These are phyloP conservation scores for Chamaecyparis obtusa DNA, from an alignment of 75 land plant genomes.

Conservation along the genomic window DNA sequence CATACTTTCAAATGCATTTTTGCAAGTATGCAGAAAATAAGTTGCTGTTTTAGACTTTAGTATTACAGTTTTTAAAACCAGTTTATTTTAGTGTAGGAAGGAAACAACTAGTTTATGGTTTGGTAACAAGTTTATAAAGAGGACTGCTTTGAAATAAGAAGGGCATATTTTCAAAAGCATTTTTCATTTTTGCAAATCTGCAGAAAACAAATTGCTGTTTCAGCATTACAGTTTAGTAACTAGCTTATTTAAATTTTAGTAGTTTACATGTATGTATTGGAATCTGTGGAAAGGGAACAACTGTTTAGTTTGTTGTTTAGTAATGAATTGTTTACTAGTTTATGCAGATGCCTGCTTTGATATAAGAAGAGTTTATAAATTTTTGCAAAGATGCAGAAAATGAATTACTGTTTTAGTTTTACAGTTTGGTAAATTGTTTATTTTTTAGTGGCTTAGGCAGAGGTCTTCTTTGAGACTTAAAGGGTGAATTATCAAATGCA, in stretches of 20 bases:
- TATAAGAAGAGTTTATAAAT: neutral
- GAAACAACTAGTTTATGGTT: neutral
- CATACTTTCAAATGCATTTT: neutral
- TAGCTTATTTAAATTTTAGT: neutral
- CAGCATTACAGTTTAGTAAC: neutral
- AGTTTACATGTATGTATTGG: neutral
- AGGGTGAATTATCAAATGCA: neutral
- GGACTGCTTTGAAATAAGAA: neutral
- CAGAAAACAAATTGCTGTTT: neutral
- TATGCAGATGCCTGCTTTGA: neutral
- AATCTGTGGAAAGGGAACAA: neutral
- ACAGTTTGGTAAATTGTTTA: neutral
- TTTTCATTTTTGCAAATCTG: neutral
- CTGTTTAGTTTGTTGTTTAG: neutral
- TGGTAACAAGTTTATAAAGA: neutral
- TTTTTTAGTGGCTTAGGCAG: neutral
- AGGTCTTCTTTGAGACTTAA: neutral
- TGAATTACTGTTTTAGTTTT: neutral
- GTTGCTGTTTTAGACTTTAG: neutral
- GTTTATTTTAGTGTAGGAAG: neutral
- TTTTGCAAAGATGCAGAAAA: neutral
- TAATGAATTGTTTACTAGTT: neutral
- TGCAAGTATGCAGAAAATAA: neutral
- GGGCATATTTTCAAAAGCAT: neutral
- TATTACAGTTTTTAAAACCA: neutral